Base-by-base conservation (phyloP, 345 rosid genomes). In the Camelina hispida region DNA sequence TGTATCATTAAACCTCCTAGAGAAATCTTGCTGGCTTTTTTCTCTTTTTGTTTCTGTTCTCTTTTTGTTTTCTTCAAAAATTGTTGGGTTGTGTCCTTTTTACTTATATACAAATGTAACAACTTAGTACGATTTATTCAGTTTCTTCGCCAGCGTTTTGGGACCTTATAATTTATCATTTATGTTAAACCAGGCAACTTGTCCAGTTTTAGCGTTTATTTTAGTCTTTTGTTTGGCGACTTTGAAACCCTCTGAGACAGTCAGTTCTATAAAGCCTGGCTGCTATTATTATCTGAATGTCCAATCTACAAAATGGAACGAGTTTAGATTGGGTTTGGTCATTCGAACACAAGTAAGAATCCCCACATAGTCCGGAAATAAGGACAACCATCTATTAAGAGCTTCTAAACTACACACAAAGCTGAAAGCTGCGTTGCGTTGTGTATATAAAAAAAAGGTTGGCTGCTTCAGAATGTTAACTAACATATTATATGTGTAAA, bases 1-100 rank as follows among this genome's bases (percentile, higher is more conserved):
- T 77, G 76, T 69, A 69, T 70, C 76, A 77, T 63, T 42, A 69
- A 54, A 52, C 42, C 18, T 15, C 51, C 46, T 56, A 60, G 79
- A 68, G 69, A 43, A 43, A 69, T 35, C 64, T 76, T 69, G 80
- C 71, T 69, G 66, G 65, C 25, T 17, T 55, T 43, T 62, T 48
- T 35, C 9, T 35, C 2, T 35, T 35, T 35, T 9, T 37, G 1
- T 37, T 37, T 37, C 4, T 9, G 58, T n/a, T 34, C 23, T 28
- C 16, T 25, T 13, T 3, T 37, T 15, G 2, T 44, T 34, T 8
- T 11, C 4, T 30, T 2, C 7, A 40, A 42, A 35, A 37, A 16
- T 47, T 16, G 66, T 47, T 47, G 53, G 59, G 53, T 59, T 74
- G 64, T 56, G 67, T 68, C 46, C 9, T 38, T 75, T 68, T 35